Evolutionary conservation across 2,329 filamentous ascomycete genomes (phyloP), one percentile per base, ranked within the genome.

Genomic region (Hirsutella minnesotensis): DNA sequence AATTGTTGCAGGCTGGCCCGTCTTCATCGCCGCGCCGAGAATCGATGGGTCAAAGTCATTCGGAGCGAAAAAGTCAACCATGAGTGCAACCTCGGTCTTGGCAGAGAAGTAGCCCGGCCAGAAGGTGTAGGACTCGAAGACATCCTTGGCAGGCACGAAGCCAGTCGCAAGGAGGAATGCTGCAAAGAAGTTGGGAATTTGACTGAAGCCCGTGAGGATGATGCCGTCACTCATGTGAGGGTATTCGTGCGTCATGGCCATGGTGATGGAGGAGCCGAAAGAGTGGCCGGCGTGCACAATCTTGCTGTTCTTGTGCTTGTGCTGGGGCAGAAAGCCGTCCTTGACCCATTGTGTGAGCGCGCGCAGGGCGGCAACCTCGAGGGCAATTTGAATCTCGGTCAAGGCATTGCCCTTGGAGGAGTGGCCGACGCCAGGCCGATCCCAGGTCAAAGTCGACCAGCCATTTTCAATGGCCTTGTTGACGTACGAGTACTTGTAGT

Each of bases 221-320:
- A 82, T 64, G 33, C 69, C 75, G 47, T 81, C 70, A 31, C 71
- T 75, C 44, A 74, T 60, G 42, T 65, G 53, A 1, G 76, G 75
- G 51, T 76, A 63, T 44, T 62, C 54, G 38, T 66, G 66, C 8
- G 72, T 69, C 18, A 83, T 63, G 39, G 61, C 67, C 57, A 77
- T 79, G 3, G 69, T 72, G 50, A 77, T 72, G 5, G 69, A 59
- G 0, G 76, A 77, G 27, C 79, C 79, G 50, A 79, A 83, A 0
- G 73, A 78, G 62, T 83, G 78, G 12, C 79, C 79, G 15, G 79
- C 65, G 54, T 83, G 78, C 9, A 78, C 62, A 20, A 76, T 60
- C 51, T 72, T 68, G 37, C 53, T 44, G 49, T 60, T 66, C 18
- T 48, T 48, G 38, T 56, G 49, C 22, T 54, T 54, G n/a, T 73